These are phyloP conservation scores for Flaveria robusta DNA, from an alignment of 129 eudicot genomes.

Conservation along the genomic window DNA sequence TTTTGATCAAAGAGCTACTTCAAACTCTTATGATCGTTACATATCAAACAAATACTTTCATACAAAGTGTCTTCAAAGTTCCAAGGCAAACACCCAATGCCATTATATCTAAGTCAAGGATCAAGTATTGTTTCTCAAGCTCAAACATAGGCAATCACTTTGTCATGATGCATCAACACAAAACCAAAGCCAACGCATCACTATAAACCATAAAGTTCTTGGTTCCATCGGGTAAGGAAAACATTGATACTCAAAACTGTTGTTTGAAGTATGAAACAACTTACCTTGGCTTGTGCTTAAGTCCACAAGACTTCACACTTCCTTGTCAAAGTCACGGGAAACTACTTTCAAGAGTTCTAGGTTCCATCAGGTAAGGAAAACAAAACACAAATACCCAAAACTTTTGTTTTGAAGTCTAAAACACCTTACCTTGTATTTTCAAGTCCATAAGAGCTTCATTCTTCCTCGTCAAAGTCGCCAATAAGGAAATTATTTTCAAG, in stretches of 20 bases:
- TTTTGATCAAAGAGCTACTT: not conserved
- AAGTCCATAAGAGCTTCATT: not conserved
- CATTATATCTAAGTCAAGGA: not conserved
- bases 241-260: not conserved
- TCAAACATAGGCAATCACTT: slow-evolving; percentile 13
- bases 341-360: too few species aligned
- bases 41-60: not conserved
- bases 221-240: not conserved
- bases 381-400: not conserved
- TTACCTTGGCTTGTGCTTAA: not conserved
- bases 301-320: not conserved
- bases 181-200: not conserved
- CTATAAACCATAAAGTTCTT: not conserved
- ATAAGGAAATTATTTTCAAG: not conserved
- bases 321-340: too few species aligned
- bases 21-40: not conserved
- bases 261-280: not conserved
- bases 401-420: not conserved
- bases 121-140: not conserved
- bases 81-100: not conserved
- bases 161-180: not conserved
- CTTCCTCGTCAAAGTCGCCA: not conserved
- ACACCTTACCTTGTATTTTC: not conserved
- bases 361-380: not conserved
- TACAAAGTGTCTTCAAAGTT: not conserved